Evolutionary conservation across 129 eudicot species (phyloP), one percentile per base, ranked within the genome.

Genomic region (Ambrosia trifida): DNA sequence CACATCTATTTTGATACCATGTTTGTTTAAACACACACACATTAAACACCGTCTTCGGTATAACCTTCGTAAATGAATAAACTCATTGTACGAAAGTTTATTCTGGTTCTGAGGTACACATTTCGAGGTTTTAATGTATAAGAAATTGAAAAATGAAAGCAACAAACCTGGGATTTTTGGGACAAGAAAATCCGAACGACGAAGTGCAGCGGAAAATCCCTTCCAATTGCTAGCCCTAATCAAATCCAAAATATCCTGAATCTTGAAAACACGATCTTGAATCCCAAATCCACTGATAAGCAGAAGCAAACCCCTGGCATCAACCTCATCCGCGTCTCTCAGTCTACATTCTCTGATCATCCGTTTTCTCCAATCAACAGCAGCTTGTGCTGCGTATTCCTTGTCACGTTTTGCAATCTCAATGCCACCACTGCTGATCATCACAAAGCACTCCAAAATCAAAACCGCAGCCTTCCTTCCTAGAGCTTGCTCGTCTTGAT

Each of bases 271-370:
- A 12, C 0, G 10, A 64, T 69, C 70, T 2, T 89, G 91, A 63
- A 90, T 69, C 43, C 97, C 97, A 70, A 83, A 90, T 52, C 97
- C 76, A 40, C 91, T 76, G 36, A 90, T 65, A 54, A 90, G 72
- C 69, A 87, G 35, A 28, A 90, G 84, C 72, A 90, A 82, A 32
- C 97, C 97, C 63, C 85, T 51, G 13, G 97, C 89, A 81, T 90
- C 97, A 18, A 64, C 30, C 78, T 83, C 86, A 24, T 70, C 66
- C 59, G 82, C 84, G 33, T 50, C 46, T 5, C 56, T 47, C 59
- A 85, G 7, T 43, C 91, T 86, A 61, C 91, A 91, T 81, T 90
- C 95, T 17, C 4, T n/a, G 5, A 79, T 69, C 65, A 87, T 77
- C 64, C 97, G 77, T 38, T 75, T 83, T 79, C 82, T 73, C 97